Evolutionary conservation across 768 basidiomycete species (phyloP).

Genomic region (Tricholoma sp.): DNA sequence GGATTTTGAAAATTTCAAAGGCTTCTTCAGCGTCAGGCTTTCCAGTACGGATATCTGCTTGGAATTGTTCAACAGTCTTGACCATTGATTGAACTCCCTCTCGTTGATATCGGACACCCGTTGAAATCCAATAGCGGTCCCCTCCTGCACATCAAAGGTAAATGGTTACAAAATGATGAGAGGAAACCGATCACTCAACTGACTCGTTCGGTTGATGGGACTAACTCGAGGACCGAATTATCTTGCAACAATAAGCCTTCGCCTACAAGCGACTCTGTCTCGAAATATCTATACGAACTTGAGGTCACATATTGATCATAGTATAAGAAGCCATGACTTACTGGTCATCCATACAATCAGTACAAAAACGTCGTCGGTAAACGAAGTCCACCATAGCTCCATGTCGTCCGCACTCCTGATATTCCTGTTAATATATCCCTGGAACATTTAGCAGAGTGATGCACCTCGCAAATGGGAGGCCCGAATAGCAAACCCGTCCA

Average conservation of each 20-base stretch:
- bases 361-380: not conserved
- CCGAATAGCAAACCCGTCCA: not conserved
- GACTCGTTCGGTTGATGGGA: not conserved
- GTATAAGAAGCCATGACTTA: not conserved
- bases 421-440: not conserved
- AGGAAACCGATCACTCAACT: not conserved
- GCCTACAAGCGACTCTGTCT: too few species aligned
- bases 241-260: not conserved
- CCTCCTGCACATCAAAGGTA: not conserved
- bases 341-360: not conserved
- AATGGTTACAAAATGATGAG: not conserved
- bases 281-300: too few species aligned
- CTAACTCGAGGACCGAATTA: not conserved
- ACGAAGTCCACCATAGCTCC: not conserved
- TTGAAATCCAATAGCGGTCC: not conserved
- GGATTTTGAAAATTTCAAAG: not conserved
- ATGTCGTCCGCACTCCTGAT: not conserved
- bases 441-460: not conserved
- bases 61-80: not conserved
- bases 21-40: not conserved
- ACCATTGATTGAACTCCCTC: not conserved
- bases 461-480: not conserved
- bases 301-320: not conserved
- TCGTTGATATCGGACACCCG: not conserved
- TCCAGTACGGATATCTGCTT: not conserved